Conservation (phyloP, 2,329 filamentous ascomycete species). For the Ambrosiella beaveri region DNA sequence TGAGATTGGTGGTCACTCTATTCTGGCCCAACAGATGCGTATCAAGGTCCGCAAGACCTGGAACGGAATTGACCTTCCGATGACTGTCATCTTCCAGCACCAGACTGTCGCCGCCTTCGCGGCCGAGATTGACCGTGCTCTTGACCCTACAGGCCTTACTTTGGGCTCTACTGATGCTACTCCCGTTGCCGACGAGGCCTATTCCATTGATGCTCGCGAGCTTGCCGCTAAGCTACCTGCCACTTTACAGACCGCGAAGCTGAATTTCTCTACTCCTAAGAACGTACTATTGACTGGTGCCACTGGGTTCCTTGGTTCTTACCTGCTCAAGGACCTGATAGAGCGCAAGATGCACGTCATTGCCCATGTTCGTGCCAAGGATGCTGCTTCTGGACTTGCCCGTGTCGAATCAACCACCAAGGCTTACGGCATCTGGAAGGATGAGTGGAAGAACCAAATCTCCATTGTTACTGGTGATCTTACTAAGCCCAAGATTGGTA, state of each 20-base stretch:
- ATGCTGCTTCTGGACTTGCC: constrained; percentile 38
- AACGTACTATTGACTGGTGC: constrained; percentile 75
- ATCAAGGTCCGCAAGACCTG: constrained; percentile 18
- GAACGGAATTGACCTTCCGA: constrained; percentile 19
- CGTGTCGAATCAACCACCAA: constrained; percentile 50
- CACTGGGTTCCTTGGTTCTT: constrained; percentile 75
- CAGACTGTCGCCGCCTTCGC: constrained; percentile 19
- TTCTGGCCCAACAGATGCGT: constrained; percentile 40
- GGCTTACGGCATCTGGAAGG: constrained; percentile 66
- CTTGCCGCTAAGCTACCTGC: constrained; percentile 32
- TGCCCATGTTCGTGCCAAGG: constrained; percentile 57
- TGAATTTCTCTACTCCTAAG: constrained; percentile 18
- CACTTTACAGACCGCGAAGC: constrained; percentile 18
- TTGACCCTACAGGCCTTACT: constrained; percentile 15
- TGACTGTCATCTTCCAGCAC: constrained; percentile 19
- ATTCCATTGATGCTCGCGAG: constrained; percentile 34
- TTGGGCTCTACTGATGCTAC: constrained; percentile 18
- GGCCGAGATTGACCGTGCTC: constrained; percentile 18
- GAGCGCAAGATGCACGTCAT: constrained; percentile 47
- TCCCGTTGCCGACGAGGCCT: constrained; percentile 23
- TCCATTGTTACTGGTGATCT: constrained; percentile 58
- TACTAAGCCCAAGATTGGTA: constrained; percentile 52
- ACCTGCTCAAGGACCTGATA: constrained; percentile 60
- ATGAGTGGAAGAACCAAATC: constrained; percentile 48
- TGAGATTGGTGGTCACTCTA: constrained; percentile 23